A percentile compares a stretch with the other conserved stretches of the same genome.
phyloP scores from a whole-genome alignment of 75 land plant species.

The Picea glauca region DNA sequence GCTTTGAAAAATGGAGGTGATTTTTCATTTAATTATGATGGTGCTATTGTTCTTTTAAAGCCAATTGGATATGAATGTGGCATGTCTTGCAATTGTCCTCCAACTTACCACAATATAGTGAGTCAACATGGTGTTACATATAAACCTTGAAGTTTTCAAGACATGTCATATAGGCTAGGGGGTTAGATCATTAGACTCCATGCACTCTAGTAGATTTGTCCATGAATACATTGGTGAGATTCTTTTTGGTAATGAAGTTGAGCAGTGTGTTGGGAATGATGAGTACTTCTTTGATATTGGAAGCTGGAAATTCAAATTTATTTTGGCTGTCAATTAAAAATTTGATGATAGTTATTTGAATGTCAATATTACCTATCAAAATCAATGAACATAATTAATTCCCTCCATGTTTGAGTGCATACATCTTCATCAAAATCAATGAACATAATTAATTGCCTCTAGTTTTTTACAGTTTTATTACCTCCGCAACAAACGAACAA shows the following conservation, averaged over 20 bases:
- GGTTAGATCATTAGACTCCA: constrained; percentile 16
- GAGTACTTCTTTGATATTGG: constrained; percentile 39
- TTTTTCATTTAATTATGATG: constrained; percentile 21
- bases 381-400: too few relatives aligned
- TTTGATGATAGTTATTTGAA: too few relatives aligned
- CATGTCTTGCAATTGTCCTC: constrained; percentile 10
- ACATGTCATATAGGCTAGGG: constrained; percentile 28
- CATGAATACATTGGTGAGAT: constrained; percentile 23
- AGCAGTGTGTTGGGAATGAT: constrained; percentile 6
- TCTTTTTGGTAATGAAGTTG: constrained; percentile 23
- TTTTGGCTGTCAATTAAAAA: too few relatives aligned
- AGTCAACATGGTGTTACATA: constrained; percentile 12
- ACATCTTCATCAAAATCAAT: too few relatives aligned
- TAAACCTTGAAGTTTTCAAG: constrained; percentile 20
- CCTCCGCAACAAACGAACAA: too few relatives aligned
- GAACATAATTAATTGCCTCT: too few relatives aligned
- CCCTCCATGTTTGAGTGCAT: background rate
- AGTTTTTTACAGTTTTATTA: too few relatives aligned
- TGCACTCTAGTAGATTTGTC: constrained; percentile 13
- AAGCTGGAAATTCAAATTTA: background rate
- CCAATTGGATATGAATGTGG: constrained; percentile 21
- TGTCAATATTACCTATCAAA: too few relatives aligned
- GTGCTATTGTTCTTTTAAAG: constrained; percentile 9
- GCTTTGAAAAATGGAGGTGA: constrained; percentile 14
- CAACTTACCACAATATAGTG: constrained; percentile 8